Base-by-base conservation (phyloP, 129 eudicot genomes). In the Ambrosia artemisiifolia region DNA sequence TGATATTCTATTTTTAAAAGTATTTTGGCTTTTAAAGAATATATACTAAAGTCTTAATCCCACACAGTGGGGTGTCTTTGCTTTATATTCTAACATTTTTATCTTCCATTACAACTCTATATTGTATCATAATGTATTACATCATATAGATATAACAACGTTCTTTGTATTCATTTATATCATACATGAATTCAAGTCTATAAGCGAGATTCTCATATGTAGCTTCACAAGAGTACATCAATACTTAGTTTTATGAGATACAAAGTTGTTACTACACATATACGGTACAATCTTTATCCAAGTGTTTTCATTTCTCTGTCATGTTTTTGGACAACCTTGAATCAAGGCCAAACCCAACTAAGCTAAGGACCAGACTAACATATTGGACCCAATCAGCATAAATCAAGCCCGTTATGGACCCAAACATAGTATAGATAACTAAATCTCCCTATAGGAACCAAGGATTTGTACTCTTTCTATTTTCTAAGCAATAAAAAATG, bases 21-120 rank as follows among this genome's bases (percentile, higher is more conserved):
- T 32, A 30, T 54, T 35, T 62, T 70, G 71, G 44, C 65, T 77
- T 77, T 63, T 77, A 14, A 38, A 50, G 81, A 70, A 77, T 77
- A 77, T 77, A 77, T 77, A 24, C 81, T 30, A 69, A 68, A 48
- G 57, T 69, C 63, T 69, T 68, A 30, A 44, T 60, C 75, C 63
- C 73, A 69, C 67, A 18, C 60, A 70, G 65, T 50, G 81, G 49
- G 71, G 71, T 62, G 48, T 47, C 71, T 0, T 14, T 14, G 7
- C 69, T 61, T 77, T 6, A 70, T 77, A 70, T 77, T 77, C 76
- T 50, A 48, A 47, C 76, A 49, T 14, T 3, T 44, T 11, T 38
- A 5, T 43, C 28, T 3, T 30, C 13, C 34, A 19, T 49, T 48
- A 19, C 54, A 8, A 34, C 49, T 59, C 30, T 36, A 36, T 24